phyloP scores from a whole-genome alignment of 805 yeast species.

The Saitoella complicata region DNA sequence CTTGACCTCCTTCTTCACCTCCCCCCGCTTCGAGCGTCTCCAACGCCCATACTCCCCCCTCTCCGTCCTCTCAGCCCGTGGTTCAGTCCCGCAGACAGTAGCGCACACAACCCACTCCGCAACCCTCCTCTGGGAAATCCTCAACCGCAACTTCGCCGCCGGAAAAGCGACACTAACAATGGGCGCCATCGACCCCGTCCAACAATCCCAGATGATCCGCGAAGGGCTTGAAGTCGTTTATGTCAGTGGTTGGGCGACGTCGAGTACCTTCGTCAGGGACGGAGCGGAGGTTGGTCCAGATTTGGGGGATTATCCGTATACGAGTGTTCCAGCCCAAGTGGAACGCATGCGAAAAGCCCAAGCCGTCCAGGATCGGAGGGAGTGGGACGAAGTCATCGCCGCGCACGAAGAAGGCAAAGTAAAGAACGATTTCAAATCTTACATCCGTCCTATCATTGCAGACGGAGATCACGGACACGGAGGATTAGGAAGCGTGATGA shows the following conservation, averaged over 20 bases:
- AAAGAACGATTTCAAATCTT: constrained; percentile 24
- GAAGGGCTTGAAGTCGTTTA: constrained; percentile 36
- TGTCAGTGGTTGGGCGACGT: constrained; percentile 49
- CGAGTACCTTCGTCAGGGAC: constrained; percentile 34
- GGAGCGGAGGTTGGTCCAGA: constrained; percentile 52
- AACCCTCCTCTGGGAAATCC: constrained; percentile 32
- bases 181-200: constrained; percentile 49
- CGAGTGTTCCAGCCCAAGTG: constrained; percentile 53
- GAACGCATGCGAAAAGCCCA: constrained; percentile 44
- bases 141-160: constrained; percentile 27
- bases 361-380: constrained; percentile 37
- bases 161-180: constrained; percentile 37
- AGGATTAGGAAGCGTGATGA: constrained; percentile 46
- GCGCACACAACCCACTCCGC: constrained; percentile 33
- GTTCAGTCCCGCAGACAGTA: constrained; percentile 24
- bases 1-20: constrained; percentile 8
- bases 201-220: constrained; percentile 37
- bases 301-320: constrained; percentile 54
- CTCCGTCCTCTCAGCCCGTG: constrained; percentile 38
- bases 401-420: constrained; percentile 16
- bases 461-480: constrained; percentile 59
- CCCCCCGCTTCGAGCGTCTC: constrained; percentile 31
- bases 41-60: constrained; percentile 37
- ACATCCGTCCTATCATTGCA: constrained; percentile 45
- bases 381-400: constrained; percentile 27